Evolutionary conservation across 1,284 basidiomycete species (phyloP).

Genomic region (Leccinum huronense): DNA sequence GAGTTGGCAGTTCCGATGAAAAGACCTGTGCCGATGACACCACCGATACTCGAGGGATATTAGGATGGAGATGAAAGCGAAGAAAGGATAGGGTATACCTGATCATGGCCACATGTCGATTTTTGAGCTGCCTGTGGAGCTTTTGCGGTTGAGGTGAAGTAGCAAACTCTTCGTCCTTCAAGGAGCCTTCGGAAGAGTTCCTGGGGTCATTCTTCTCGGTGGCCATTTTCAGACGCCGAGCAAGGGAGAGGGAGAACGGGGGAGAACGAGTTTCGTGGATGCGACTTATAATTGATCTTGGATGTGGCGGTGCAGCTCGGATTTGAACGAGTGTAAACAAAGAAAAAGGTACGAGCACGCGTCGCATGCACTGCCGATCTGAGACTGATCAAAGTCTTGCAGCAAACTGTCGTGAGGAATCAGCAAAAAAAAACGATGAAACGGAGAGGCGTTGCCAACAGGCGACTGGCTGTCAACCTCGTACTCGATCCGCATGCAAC

Average conservation of each 20-base stretch:
- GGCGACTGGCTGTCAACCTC: background rate
- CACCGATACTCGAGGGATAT: slow-evolving; percentile 47
- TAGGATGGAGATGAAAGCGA: background rate
- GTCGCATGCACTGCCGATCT: background rate
- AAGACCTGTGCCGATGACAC: slow-evolving; percentile 75
- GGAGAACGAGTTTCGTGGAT: background rate
- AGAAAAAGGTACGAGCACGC: background rate
- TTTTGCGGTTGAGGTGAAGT: slow-evolving; percentile 14
- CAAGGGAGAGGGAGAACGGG: background rate
- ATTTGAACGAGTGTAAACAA: background rate
- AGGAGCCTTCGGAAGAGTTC: slow-evolving; percentile 19
- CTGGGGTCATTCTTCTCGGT: slow-evolving; percentile 27
- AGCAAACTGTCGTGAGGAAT: background rate
- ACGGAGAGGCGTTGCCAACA: background rate
- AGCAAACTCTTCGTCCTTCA: slow-evolving; percentile 25
- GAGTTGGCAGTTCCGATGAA: slow-evolving; percentile 65
- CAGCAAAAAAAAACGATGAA: background rate
- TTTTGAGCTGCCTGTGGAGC: slow-evolving; percentile 61
- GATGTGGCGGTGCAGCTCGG: slow-evolving; percentile 22
- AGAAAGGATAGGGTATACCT: slow-evolving; percentile 39
- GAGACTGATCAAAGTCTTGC: background rate
- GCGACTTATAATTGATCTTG: slow-evolving; percentile 3
- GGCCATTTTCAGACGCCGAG: slow-evolving; percentile 10
- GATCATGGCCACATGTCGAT: slow-evolving; percentile 70
- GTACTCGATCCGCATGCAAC: background rate